phyloP scores from a whole-genome alignment of 345 rosid genomes.

The Arabis alpina region DNA sequence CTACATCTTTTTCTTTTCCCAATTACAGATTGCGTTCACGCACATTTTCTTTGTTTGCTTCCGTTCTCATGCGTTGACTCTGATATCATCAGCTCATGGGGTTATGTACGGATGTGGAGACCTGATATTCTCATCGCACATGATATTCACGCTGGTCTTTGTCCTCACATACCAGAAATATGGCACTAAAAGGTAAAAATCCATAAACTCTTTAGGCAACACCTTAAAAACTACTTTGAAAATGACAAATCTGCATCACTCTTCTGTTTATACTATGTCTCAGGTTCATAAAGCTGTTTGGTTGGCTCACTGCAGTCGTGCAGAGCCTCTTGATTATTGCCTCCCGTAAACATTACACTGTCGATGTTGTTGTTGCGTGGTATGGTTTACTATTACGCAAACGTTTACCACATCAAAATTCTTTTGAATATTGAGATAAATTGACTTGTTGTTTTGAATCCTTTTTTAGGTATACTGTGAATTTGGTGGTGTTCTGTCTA shows the following conservation, averaged over 20 bases:
- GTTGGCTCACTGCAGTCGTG: constrained; percentile 77
- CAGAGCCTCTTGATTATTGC: constrained; percentile 95
- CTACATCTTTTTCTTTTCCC: background rate
- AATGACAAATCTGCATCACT: constrained; percentile 11
- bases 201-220: background rate
- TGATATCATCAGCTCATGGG: constrained; percentile 79
- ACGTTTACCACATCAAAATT: background rate
- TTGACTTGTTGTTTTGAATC: constrained; percentile 21
- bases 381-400: constrained; percentile 35
- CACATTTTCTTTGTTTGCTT: background rate
- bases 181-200: constrained; percentile 79
- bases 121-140: constrained; percentile 96
- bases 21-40: background rate
- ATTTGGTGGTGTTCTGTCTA: constrained; percentile 86
- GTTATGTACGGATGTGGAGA: constrained; percentile 95
- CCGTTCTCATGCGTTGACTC: constrained; percentile 30
- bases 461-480: constrained; percentile 84
- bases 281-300: constrained; percentile 87
- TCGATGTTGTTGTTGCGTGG: constrained; percentile 98
- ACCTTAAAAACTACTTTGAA: constrained; percentile 7
- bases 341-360: constrained; percentile 97
- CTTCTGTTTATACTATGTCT: constrained; percentile 34
- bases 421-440: background rate
- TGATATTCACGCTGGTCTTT: constrained; percentile 94
- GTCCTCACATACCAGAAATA: constrained; percentile 95